These are phyloP conservation scores for Zoysia pacifica DNA, from an alignment of 176 grass and related monocot genomes.

Conservation along the genomic window DNA sequence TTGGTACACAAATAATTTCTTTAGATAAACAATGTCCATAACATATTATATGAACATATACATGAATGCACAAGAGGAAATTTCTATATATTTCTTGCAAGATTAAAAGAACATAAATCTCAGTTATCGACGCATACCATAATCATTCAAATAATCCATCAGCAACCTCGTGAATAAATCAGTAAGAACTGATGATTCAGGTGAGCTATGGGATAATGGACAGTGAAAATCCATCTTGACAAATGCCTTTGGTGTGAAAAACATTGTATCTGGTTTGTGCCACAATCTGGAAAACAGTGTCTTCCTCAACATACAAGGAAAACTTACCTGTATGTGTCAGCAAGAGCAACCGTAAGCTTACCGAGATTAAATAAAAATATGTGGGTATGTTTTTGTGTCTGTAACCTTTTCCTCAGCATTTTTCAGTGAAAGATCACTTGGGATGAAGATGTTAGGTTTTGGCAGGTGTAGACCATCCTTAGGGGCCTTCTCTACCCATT, in stretches of 20 bases:
- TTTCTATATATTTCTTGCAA: conserved; percentile 3
- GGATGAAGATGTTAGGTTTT: conserved; percentile 89
- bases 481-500: conserved; percentile 84
- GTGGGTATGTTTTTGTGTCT: neutral
- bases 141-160: conserved; percentile 98
- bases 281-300: conserved; percentile 84
- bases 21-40: conserved; percentile 14
- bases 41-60: conserved; percentile 8
- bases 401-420: conserved; percentile 70
- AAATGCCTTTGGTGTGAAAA: conserved; percentile 81
- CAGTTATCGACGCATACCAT: conserved; percentile 54
- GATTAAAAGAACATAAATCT: conserved; percentile 4
- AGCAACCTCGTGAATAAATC: conserved; percentile 78
- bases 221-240: conserved; percentile 90
- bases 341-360: conserved; percentile 26
- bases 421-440: conserved; percentile 78
- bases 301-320: conserved; percentile 77
- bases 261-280: conserved; percentile 88
- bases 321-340: conserved; percentile 55
- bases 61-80: conserved; percentile 14
- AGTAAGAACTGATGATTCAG: conserved; percentile 84
- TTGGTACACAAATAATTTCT: neutral
- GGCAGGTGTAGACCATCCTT: conserved; percentile 73
- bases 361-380: conserved; percentile 28
- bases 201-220: conserved; percentile 68